Evolutionary conservation across 1,139 yeast species (phyloP).

Genomic region (Magnusiomyces tetraspermus): DNA sequence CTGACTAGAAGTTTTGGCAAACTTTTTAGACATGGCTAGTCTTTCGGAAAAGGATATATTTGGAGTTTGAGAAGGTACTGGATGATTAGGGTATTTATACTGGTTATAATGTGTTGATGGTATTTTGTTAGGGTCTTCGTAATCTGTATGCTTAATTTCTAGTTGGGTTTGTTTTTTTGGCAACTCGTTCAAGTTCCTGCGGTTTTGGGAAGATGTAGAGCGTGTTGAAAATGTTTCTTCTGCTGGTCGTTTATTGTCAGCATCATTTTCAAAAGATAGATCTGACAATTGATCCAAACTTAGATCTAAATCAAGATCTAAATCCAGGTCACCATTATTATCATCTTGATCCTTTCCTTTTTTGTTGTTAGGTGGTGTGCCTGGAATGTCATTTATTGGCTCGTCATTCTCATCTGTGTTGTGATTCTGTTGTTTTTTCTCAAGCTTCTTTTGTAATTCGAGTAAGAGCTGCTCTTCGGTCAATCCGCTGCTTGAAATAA

Average conservation of each 20-base stretch:
- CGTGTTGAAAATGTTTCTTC: no score
- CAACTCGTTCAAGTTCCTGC: no score
- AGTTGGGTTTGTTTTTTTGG: background rate
- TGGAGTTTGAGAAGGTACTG: background rate
- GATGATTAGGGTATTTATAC: background rate
- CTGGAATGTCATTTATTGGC: background rate
- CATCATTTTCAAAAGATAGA: no score
- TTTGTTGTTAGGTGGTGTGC: background rate
- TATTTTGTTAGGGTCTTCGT: background rate
- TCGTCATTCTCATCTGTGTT: background rate
- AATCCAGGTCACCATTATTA: background rate
- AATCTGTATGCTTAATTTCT: background rate
- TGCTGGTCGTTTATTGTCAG: no score
- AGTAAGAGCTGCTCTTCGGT: background rate
- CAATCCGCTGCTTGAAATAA: background rate
- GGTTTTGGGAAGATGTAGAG: no score
- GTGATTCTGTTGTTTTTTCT: background rate
- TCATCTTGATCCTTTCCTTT: background rate
- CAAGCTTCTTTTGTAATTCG: background rate
- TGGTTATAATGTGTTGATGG: background rate
- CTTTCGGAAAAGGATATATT: background rate
- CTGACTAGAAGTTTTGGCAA: background rate
- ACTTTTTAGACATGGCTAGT: background rate
- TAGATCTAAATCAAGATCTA: background rate
- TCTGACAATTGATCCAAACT: background rate